phyloP scores from a whole-genome alignment of 371 early-diverging fungal species.

The Mucor lusitanicus region DNA sequence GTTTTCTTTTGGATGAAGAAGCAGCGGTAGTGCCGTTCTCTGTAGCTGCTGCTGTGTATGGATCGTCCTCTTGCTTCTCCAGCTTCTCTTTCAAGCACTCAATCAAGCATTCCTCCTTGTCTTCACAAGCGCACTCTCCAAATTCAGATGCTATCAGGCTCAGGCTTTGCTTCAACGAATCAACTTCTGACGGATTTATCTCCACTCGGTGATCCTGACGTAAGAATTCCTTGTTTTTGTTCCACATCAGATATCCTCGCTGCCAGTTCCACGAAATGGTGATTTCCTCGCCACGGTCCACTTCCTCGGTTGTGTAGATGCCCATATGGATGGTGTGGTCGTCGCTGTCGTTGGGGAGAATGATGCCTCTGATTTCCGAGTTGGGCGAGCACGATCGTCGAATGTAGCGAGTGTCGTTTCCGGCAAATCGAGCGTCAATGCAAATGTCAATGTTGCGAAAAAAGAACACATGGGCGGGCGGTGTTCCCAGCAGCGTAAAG shows the following conservation, averaged over 20 bases:
- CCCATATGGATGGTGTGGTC: conserved; percentile 64
- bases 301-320: conserved; percentile 68
- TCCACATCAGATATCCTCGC: conserved; percentile 49
- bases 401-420: conserved; percentile 70
- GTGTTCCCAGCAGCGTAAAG: conserved; percentile 61
- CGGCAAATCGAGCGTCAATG: conserved; percentile 75
- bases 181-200: not conserved
- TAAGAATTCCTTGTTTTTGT: conserved; percentile 35
- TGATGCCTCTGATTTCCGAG: conserved; percentile 67
- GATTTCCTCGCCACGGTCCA: conserved; percentile 73
- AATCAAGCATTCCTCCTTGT: conserved; percentile 42
- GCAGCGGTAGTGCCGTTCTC: not conserved
- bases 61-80: not conserved
- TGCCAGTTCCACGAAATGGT: conserved; percentile 78
- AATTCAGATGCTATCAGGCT: conserved; percentile 23
- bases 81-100: conserved; percentile 31
- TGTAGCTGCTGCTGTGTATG: not conserved
- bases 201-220: conserved; percentile 34
- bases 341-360: conserved; percentile 49
- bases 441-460: conserved; percentile 72
- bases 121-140: conserved; percentile 52
- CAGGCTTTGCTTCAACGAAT: conserved; percentile 40
- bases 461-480: conserved; percentile 72
- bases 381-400: conserved; percentile 78
- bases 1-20: not conserved